Base-by-base conservation (phyloP, 176 grass and related monocot genomes). In the Carex pumila region DNA sequence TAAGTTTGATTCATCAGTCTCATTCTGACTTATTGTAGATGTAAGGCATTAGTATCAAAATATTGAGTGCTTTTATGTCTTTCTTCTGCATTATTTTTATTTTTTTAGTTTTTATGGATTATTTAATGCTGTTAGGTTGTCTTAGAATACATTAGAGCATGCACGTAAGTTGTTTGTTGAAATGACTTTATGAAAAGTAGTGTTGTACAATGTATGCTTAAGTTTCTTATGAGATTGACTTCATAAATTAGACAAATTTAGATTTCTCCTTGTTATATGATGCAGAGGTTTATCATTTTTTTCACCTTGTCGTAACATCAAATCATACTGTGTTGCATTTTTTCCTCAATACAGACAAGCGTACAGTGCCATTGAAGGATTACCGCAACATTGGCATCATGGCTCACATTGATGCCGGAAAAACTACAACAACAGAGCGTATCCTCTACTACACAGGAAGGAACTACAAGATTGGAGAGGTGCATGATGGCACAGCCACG, bases 331-430 rank as follows among this genome's bases (percentile, higher is more conserved):
- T 39, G 37, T 39, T 39, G 61, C 81, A 71, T 78, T 43, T 82
- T 85, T 17, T 10, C 65, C 72, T 57, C 3, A 2, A 86, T 83
- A 1, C 79, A 75, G 87, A 85, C 62, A 91, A 90, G 58, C 84
- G 93, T 37, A 45, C 71, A 66, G 83, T 93, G 47, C 91, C 93
- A 80, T 82, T 95, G 76, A 66, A 90, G 37, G 96, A 98, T 88
- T 95, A 98, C 71, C 92, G 96, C 75, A 95, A 98, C 82, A 98
- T 98, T 80, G 96, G 96, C 84, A 98, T 98, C 83, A 98, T 98
- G 95, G 95, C 95, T 21, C 92, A 98, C 89, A 98, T 95, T 74
- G 95, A 98, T 90, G 95, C 95, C 43, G 95, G 95, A 50, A 98
- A 98, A 89, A 98, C 95, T 36, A 98, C 95, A 79, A 98, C 95